phyloP scores from a whole-genome alignment of 495 filamentous ascomycete species.

The Aspergillus ellipticus region DNA sequence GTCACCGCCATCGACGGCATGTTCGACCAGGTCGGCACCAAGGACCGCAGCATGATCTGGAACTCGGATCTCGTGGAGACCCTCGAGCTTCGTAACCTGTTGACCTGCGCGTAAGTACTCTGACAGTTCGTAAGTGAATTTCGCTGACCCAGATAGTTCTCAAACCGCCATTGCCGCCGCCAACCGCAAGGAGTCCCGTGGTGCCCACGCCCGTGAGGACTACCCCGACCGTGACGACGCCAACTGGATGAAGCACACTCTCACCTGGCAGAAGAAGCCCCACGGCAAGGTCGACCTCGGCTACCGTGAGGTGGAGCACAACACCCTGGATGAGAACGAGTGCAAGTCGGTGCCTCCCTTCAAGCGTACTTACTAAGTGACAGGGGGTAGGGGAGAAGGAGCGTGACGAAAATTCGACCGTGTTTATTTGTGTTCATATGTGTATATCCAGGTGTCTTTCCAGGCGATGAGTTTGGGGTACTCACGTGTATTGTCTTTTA shows the following conservation, averaged over 20 bases:
- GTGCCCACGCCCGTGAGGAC: slow-evolving; percentile 93
- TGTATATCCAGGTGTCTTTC: slow-evolving; percentile 46
- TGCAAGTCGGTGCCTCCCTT: slow-evolving; percentile 85
- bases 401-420: slow-evolving; percentile 39
- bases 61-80: slow-evolving; percentile 97
- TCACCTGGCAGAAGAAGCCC: slow-evolving; percentile 86
- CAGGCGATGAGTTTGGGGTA: slow-evolving; percentile 44
- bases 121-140: not conserved
- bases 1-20: slow-evolving; percentile 76
- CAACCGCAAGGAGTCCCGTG: slow-evolving; percentile 89
- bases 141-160: slow-evolving; percentile 36
- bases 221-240: slow-evolving; percentile 88
- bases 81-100: slow-evolving; percentile 83
- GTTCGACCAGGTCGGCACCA: slow-evolving; percentile 81
- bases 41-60: slow-evolving; percentile 99
- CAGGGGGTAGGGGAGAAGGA: slow-evolving; percentile 10
- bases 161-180: slow-evolving; percentile 86
- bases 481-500: slow-evolving; percentile 41
- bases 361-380: slow-evolving; percentile 72
- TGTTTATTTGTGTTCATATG: slow-evolving; percentile 41
- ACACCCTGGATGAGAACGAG: slow-evolving; percentile 83
- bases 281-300: slow-evolving; percentile 73
- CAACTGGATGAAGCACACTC: slow-evolving; percentile 98
- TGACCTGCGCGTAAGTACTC: slow-evolving; percentile 83
- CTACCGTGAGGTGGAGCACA: slow-evolving; percentile 72